Evolutionary conservation across 768 basidiomycete species (phyloP), one percentile per base, ranked within the genome.

Genomic region (Lentinula raphanica): DNA sequence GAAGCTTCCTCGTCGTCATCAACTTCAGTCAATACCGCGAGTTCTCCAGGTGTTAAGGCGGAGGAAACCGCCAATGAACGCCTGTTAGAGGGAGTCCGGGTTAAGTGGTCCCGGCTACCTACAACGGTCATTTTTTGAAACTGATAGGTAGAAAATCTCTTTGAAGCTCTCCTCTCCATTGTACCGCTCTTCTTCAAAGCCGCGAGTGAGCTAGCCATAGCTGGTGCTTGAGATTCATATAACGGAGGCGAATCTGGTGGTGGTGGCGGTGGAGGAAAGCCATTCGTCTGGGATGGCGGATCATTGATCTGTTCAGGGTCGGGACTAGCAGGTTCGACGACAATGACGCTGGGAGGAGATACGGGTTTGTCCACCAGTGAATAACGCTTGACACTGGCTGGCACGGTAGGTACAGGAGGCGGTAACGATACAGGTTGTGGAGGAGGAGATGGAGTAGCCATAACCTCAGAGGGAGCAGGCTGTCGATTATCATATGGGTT

Each of bases 121-220:
- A 79, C 70, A 15, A 87, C 85, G 3, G 92, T 87, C 88, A 98
- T 95, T 74, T 95, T 95, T 48, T 89, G 86, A 65, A 98, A 90
- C 62, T 94, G 92, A 69, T 96, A 98, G 1, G 87, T 87, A 42
- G 94, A 97, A 73, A 94, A 98, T 0, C 97, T 90, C 68, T 98
- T 98, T 21, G 92, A 94, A 17, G 96, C 96, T 46, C 96, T 81
- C 21, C 96, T 84, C 65, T 94, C 92, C 38, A 98, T 80, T 0
- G 85, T 81, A 63, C 95, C 94, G 51, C 83, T 86, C 65, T 88
- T 86, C 72, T 95, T 89, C 46, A 99, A 78, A 7, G 94, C 94
- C 6, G 92, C 93, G 9, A 98, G 80, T 5, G 92, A 89, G 65
- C 84, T 83, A 53, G 89, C 90, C 25, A 91, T 83, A 0, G 82